Evolutionary conservation across 2,329 filamentous ascomycete genomes (phyloP).

Genomic region (Talaromyces sp.): DNA sequence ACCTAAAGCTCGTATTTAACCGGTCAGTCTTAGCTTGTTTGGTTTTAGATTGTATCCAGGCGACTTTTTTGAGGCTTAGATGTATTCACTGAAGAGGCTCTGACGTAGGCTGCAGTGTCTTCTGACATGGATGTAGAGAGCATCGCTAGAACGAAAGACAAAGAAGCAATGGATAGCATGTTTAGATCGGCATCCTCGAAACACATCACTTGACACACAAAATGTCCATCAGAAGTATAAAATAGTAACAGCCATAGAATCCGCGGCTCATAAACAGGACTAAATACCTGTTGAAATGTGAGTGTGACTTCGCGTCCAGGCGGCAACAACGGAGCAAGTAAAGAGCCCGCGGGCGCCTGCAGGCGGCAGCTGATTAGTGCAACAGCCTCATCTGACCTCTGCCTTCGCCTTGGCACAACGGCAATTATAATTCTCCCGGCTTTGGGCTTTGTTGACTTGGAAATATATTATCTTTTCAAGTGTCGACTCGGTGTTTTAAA

Average conservation of each 20-base stretch:
- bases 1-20: not conserved
- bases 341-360: constrained; percentile 4
- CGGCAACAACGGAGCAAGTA: not conserved
- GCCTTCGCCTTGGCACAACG: not conserved
- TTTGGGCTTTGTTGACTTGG: not conserved
- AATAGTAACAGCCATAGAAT: not conserved
- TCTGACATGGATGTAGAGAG: not conserved
- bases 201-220: not conserved
- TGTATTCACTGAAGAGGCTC: not conserved
- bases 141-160: not conserved
- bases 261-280: not conserved
- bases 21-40: not conserved
- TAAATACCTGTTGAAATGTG: not conserved
- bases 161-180: not conserved
- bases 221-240: not conserved
- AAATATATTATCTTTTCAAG: not conserved
- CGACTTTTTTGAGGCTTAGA: not conserved
- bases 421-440: not conserved
- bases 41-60: not conserved
- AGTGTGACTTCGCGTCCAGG: not conserved
- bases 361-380: constrained; percentile 1
- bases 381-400: constrained; percentile 11
- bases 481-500: not conserved
- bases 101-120: not conserved
- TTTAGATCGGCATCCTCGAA: not conserved